phyloP scores from a whole-genome alignment of 495 filamentous ascomycete species.

The Hypoxylon fragiforme region DNA sequence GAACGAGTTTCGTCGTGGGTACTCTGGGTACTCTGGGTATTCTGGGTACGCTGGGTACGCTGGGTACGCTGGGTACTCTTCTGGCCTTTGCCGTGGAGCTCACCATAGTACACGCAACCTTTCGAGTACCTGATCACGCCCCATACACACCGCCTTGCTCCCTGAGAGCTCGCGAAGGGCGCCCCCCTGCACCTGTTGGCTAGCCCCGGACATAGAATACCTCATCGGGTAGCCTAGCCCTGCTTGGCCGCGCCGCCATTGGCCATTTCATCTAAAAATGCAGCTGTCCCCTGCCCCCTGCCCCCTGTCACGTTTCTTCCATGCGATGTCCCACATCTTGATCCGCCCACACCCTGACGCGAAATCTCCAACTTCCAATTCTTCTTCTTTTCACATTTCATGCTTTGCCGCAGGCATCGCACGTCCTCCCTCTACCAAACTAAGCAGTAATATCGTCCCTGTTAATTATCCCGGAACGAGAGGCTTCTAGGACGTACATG shows the following conservation, averaged over 20 bases:
- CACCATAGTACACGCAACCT: slow-evolving; percentile 22
- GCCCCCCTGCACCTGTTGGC: slow-evolving; percentile 40
- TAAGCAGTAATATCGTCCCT: slow-evolving; percentile 37
- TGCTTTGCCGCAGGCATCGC: slow-evolving; percentile 38
- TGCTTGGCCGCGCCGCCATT: slow-evolving; percentile 44
- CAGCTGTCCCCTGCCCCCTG: slow-evolving; percentile 44
- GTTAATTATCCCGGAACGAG: slow-evolving; percentile 35
- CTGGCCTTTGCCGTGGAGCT: background rate
- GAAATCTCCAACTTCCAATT: slow-evolving; percentile 35
- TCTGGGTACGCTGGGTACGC: slow-evolving; percentile 7
- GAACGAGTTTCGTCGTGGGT: slow-evolving; percentile 29
- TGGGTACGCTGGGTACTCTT: slow-evolving; percentile 9
- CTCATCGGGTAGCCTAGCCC: slow-evolving; percentile 48
- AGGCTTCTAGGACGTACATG: slow-evolving; percentile 29
- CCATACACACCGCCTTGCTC: slow-evolving; percentile 38
- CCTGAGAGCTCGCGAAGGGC: slow-evolving; percentile 32
- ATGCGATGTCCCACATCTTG: slow-evolving; percentile 50
- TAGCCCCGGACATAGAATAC: slow-evolving; percentile 49
- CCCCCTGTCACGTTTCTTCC: slow-evolving; percentile 47
- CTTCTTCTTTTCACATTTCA: slow-evolving; percentile 32
- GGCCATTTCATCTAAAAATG: slow-evolving; percentile 52
- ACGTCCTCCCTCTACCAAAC: slow-evolving; percentile 37
- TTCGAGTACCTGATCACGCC: slow-evolving; percentile 30
- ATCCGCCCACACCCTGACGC: slow-evolving; percentile 46
- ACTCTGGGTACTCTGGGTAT: background rate